Evolutionary conservation across 805 yeast species (phyloP).

Genomic region (Metschnikowia amazonensis): DNA sequence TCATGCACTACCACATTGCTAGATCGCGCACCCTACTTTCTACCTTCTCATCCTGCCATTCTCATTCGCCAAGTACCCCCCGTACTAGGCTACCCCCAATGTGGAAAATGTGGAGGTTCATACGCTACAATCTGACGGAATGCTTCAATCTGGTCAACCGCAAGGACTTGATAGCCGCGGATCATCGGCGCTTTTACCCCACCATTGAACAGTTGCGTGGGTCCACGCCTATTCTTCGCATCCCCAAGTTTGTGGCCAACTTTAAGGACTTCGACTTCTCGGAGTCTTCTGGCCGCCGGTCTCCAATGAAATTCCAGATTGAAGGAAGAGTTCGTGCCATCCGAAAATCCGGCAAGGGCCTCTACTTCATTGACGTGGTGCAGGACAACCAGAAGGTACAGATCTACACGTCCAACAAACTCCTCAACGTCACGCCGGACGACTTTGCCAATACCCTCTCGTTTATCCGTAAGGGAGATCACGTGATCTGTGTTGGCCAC

Average conservation of each 20-base stretch:
- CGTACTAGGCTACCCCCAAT: no score
- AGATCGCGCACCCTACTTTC: no score
- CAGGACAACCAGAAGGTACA: constrained; percentile 63
- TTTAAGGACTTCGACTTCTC: constrained; percentile 24
- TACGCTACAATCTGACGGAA: constrained; percentile 5
- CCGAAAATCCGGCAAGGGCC: constrained; percentile 63
- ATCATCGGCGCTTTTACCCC: constrained; percentile 16
- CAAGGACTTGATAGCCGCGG: constrained; percentile 10
- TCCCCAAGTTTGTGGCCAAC: constrained; percentile 36
- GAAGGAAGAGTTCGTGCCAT: constrained; percentile 60
- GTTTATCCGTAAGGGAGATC: constrained; percentile 67
- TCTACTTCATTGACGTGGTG: constrained; percentile 62
- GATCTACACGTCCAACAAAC: constrained; percentile 53
- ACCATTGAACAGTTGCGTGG: constrained; percentile 7
- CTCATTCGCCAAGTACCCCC: no score
- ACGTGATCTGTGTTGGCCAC: constrained; percentile 57
- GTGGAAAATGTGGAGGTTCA: constrained; percentile 2
- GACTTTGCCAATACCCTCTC: constrained; percentile 39
- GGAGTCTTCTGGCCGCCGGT: constrained; percentile 9
- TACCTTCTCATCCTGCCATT: no score
- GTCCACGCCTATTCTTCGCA: constrained; percentile 21
- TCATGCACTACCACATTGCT: no score
- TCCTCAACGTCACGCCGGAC: constrained; percentile 38
- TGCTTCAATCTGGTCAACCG: constrained; percentile 13
- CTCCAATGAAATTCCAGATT: constrained; percentile 11